Base-by-base conservation (phyloP, 225 moss, liverwort and hornwort genomes). In the Physcomitrellopsis africana region DNA sequence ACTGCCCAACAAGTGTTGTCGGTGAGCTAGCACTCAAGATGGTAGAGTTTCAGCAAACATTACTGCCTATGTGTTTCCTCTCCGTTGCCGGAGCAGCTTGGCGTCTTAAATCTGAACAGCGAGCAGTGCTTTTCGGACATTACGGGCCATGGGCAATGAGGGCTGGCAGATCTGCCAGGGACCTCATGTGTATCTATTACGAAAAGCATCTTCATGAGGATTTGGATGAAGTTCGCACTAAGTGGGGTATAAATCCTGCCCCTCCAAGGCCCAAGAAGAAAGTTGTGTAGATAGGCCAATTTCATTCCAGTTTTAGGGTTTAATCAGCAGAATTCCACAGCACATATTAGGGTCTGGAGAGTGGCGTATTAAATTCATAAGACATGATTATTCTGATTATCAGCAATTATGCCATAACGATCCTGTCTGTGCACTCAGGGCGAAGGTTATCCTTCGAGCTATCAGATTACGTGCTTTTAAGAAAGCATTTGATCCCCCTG, bases 21-120 rank as follows among this genome's bases (percentile, higher is more conserved):
- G 99, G 99, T n/a, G 99, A 99, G 68, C 72, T 99, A 72, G 95
- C 95, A 22, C 85, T 99, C 11, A 99, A 99, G 81, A 93, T 99
- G 99, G 89, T 99, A 43, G 99, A 99, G 80, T 99, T 99, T 65
- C 87, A 95, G 93, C 99, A 99, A 72, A 95, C 95, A 11, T 80
- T 95, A 13, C 74, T 99, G 73, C 99, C 99, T 3, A 99, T 99
- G 99, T 95, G 95, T 84, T 95, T 95, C 63, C 77, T 99, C 53
- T 93, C 99, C 20, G 99, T 99, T 27, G 84, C 93, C 55, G 99
- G 99, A 72, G 99, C 93, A n/a, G 92, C 99, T 10, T 99, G 99
- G 99, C 92, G 87, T 71, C 84, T 99, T n/a, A 93, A 93, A 68
- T 79, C 87, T 18, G 83, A 89, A 51, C 95, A 95, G 61, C 89